phyloP scores from a whole-genome alignment of 371 early-diverging fungal species.

The Encephalitozoon romaleae region DNA sequence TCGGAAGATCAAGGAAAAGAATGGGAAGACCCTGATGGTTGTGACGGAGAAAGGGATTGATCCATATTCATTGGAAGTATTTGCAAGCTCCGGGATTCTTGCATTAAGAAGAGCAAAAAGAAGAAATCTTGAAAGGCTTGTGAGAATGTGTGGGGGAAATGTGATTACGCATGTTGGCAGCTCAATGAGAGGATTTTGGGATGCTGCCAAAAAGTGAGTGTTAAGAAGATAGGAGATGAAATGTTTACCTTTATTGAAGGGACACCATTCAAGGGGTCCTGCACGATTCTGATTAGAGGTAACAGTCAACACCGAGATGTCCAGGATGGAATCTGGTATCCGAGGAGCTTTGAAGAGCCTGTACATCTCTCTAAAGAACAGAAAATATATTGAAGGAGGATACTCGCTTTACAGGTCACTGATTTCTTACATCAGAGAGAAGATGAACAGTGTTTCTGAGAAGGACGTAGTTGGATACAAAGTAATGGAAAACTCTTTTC shows the following conservation, averaged over 20 bases:
- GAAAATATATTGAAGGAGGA: conserved; percentile 80
- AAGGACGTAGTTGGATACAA: conserved; percentile 40
- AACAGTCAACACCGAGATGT: conserved; percentile 83
- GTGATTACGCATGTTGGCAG: conserved; percentile 94
- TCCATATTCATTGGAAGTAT: conserved; percentile 86
- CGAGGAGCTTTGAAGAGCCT: conserved; percentile 93
- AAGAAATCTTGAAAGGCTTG: conserved; percentile 97
- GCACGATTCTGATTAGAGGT: conserved; percentile 89
- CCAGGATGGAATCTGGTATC: conserved; percentile 87
- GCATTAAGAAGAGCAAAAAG: conserved; percentile 97
- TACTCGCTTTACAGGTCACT: conserved; percentile 79
- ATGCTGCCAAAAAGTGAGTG: conserved; percentile 81
- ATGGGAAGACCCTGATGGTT: conserved; percentile 78
- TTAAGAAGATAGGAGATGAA: conserved; percentile 90
- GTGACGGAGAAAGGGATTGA: conserved; percentile 99
- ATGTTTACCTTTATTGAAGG: conserved; percentile 98
- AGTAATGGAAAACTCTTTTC: conserved; percentile 32
- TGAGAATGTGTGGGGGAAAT: conserved; percentile 85
- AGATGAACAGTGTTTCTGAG: conserved; percentile 15
- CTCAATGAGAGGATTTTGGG: conserved; percentile 76
- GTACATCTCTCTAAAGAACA: conserved; percentile 86
- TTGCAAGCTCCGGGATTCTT: conserved; percentile 85
- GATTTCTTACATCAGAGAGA: conserved; percentile 23
- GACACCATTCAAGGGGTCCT: conserved; percentile 67
- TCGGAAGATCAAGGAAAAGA: conserved; percentile 67